Percentiles rank a stretch among this genome's conserved stretches.
Evolutionary conservation across 495 filamentous ascomycete genomes (phyloP).

Genomic region (Penicillium taxi): DNA sequence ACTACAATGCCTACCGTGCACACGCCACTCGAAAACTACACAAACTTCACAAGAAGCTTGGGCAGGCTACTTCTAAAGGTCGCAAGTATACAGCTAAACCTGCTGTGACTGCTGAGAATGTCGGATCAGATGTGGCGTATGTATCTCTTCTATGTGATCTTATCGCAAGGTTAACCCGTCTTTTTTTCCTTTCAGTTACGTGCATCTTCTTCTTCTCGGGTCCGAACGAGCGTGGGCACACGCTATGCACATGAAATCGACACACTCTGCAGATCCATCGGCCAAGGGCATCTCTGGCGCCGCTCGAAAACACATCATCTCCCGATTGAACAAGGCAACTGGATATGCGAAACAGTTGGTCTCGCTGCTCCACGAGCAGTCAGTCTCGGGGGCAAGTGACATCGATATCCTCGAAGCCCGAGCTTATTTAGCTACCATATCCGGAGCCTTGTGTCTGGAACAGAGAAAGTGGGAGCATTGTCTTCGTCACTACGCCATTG

Average conservation of each 20-base stretch:
- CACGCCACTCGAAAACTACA: constrained; percentile 76
- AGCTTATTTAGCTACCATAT: constrained; percentile 69
- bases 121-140: constrained; percentile 71
- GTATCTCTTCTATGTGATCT: constrained; percentile 10
- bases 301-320: constrained; percentile 78
- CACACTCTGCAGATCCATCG: constrained; percentile 63
- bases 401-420: constrained; percentile 76
- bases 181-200: constrained; percentile 56
- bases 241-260: constrained; percentile 87
- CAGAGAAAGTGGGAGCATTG: constrained; percentile 79
- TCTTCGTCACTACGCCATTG: constrained; percentile 63
- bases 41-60: constrained; percentile 75
- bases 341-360: constrained; percentile 62
- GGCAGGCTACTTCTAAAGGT: constrained; percentile 70
- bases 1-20: constrained; percentile 76
- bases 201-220: constrained; percentile 70
- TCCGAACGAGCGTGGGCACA: constrained; percentile 94
- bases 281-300: constrained; percentile 68
- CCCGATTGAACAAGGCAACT: constrained; percentile 72
- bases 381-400: constrained; percentile 53
- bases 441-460: constrained; percentile 71
- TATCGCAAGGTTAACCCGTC: too few species aligned
- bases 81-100: constrained; percentile 72
- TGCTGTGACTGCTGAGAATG: constrained; percentile 65
- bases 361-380: constrained; percentile 50